Percentiles rank a stretch among this genome's conserved stretches.
phyloP scores from a whole-genome alignment of 164 flowering plant species.

The Vitis labrusca region DNA sequence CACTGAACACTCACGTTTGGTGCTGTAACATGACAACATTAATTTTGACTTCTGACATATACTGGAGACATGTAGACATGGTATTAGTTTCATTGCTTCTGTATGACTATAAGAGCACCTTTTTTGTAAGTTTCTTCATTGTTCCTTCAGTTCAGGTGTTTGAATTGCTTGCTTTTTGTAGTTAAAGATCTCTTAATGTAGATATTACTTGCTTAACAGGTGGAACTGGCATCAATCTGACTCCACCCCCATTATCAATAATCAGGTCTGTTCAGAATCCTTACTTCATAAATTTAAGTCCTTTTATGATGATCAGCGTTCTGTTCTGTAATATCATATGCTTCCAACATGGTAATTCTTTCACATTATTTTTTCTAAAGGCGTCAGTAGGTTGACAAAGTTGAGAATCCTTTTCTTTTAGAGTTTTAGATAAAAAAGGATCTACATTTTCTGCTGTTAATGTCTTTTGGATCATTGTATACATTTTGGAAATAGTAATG shows the following conservation, averaged over 20 bases:
- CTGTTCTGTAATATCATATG: too few relatives aligned
- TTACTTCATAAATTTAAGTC: not conserved
- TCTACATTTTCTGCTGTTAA: not conserved
- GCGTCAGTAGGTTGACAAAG: not conserved
- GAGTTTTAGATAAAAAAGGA: not conserved
- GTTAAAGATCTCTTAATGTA: not conserved
- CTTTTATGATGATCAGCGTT: not conserved
- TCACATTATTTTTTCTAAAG: not conserved
- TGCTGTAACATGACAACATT: too few relatives aligned
- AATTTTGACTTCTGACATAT: too few relatives aligned
- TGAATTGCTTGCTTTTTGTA: too few relatives aligned
- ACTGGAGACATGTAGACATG: too few relatives aligned
- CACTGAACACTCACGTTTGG: too few relatives aligned
- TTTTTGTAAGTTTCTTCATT: too few relatives aligned
- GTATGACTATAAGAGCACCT: too few relatives aligned
- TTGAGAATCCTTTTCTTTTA: not conserved
- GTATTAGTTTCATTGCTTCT: too few relatives aligned
- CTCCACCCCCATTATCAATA: slow-evolving; percentile 85
- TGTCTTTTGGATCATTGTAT: not conserved
- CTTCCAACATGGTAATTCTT: not conserved
- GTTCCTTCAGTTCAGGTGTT: too few relatives aligned
- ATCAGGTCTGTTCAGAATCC: slow-evolving; percentile 50
- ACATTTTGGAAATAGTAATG: not conserved
- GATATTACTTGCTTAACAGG: slow-evolving; percentile 46
- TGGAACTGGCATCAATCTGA: slow-evolving; percentile 94